Evolutionary conservation across 2,329 filamentous ascomycete species (phyloP), one percentile per base, ranked within the genome.

Genomic region (Penicillium sp.): DNA sequence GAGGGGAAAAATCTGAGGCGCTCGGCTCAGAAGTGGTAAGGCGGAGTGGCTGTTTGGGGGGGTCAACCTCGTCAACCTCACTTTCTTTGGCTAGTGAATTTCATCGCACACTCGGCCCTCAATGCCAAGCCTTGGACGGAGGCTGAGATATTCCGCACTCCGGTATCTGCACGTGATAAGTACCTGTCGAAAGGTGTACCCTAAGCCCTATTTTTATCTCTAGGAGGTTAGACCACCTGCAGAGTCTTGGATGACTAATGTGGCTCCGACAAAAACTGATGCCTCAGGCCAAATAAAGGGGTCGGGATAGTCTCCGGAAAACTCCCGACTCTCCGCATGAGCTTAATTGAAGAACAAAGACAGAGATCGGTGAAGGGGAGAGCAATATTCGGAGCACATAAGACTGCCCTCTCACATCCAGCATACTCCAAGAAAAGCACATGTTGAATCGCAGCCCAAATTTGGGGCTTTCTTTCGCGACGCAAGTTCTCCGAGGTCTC

Each of bases 31-130:
- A 54, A 57, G 45, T 55, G 56, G 52, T 52, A 49, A 45, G 52
- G 53, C 45, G 50, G 53, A 57, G 58, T 57, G 58, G 58, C 53
- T 58, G 52, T 60, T 59, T 57, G 61, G 56, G 63, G 63, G 61
- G 54, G 59, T 65, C 60, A 61, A 62, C 62, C 60, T 65, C 57
- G 60, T 61, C 56, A 60, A 58, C 53, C 50, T 55, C 49, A 60
- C 57, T 60, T 59, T 58, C 55, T 61, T 64, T 60, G 53, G 60
- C 58, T 60, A 57, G 55, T 68, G 67, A 71, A 69, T 71, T 71
- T 68, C 62, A 69, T 69, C 68, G 67, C 68, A 71, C 68, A 71
- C 63, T 68, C 60, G 58, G 58, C 59, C 58, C 59, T 57, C 59
- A 58, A 50, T 51, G 66, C 67, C 66, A 69, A 69, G 67, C 59